Percentiles rank a stretch among this genome's conserved stretches.
Conservation (phyloP, 257 asterid genomes). For the Solanum sitiens region DNA sequence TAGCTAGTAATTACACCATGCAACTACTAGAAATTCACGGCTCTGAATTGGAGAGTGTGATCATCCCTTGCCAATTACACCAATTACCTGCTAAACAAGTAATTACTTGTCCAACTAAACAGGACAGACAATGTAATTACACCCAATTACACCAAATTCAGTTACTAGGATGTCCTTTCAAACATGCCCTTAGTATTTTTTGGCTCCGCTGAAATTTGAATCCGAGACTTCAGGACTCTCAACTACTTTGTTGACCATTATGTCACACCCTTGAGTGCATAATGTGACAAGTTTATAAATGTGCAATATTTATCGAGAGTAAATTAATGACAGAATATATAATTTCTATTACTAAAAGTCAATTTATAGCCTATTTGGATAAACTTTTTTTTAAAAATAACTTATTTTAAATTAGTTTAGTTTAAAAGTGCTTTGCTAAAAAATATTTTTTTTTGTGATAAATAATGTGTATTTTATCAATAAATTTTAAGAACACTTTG, state of each 20-base stretch:
- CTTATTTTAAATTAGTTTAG: not conserved
- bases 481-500: not conserved
- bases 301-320: not conserved
- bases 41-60: no score
- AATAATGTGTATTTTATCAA: no score
- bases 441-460: not conserved
- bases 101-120: no score
- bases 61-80: no score
- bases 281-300: not conserved
- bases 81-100: no score
- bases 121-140: no score
- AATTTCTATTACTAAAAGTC: not conserved
- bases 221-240: not conserved
- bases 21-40: no score
- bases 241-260: not conserved
- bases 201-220: not conserved
- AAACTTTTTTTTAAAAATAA: not conserved
- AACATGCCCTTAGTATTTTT: no score
- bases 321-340: not conserved
- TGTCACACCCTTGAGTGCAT: not conserved
- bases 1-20: no score
- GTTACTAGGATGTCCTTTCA: no score
- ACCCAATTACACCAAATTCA: no score
- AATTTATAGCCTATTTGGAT: not conserved
- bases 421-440: not conserved